Evolutionary conservation across 1,284 basidiomycete genomes (phyloP).

Genomic region (Boletellus deceptivus): DNA sequence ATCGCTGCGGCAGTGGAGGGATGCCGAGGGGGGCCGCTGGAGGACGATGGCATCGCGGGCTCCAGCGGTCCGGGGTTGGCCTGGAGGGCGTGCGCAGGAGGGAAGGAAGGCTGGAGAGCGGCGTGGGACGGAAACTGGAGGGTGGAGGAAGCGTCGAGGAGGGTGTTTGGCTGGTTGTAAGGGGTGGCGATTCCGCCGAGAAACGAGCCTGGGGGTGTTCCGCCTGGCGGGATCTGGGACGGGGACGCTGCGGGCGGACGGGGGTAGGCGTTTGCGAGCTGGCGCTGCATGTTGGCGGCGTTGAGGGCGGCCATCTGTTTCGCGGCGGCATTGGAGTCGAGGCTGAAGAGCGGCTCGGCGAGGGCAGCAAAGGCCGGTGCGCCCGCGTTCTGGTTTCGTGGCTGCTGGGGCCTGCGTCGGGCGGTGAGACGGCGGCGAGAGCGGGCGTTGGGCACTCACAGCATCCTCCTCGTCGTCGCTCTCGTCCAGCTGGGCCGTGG

Average conservation of each 20-base stretch:
- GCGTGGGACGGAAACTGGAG: conserved; percentile 33
- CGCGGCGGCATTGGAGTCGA: conserved; percentile 55
- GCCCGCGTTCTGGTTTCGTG: conserved; percentile 28
- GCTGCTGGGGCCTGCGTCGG: conserved; percentile 36
- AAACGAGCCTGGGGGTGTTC: conserved; percentile 65
- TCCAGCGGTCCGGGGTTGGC: conserved; percentile 43
- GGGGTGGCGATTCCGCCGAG: conserved; percentile 54
- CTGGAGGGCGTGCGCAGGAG: conserved; percentile 34
- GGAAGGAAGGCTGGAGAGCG: conserved; percentile 27
- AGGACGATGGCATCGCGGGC: conserved; percentile 40
- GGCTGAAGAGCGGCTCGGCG: conserved; percentile 37
- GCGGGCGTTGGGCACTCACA: conserved; percentile 31
- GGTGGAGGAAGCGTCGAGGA: conserved; percentile 21
- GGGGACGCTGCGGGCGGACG: conserved; percentile 38
- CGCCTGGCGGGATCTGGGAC: conserved; percentile 38
- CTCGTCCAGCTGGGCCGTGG: conserved; percentile 12
- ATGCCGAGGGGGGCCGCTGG: conserved; percentile 30
- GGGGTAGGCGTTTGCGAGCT: conserved; percentile 45
- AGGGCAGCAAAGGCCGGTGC: conserved; percentile 20
- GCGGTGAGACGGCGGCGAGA: conserved; percentile 3
- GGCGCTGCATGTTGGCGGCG: conserved; percentile 60
- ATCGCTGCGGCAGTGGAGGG: conserved; percentile 27
- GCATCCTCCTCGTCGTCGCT: conserved; percentile 26
- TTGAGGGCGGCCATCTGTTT: conserved; percentile 77
- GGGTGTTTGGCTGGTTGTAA: conserved; percentile 42